Percentiles rank a stretch among this genome's conserved stretches.
These are phyloP conservation scores for Stagonosporopsis cucurbitacearum DNA, from an alignment of 2,329 filamentous ascomycete genomes.

Conservation along the genomic window DNA sequence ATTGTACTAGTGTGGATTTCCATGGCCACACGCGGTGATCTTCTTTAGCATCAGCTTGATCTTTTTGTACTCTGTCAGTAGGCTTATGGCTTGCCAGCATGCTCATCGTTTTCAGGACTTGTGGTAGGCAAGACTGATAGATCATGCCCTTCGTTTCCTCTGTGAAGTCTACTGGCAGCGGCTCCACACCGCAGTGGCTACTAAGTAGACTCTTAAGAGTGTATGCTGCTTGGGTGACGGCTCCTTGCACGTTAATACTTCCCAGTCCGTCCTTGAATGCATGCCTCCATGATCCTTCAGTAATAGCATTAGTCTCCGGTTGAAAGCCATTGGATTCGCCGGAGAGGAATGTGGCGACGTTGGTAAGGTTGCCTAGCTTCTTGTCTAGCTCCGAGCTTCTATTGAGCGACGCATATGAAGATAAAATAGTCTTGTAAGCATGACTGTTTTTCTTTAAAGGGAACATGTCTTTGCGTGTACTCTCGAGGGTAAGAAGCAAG, in stretches of 20 bases:
- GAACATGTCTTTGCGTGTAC: conserved; percentile 27
- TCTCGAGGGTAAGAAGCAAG: conserved; percentile 24
- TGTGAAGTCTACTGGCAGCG: conserved; percentile 25
- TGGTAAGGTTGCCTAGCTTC: conserved; percentile 18
- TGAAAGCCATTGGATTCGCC: conserved; percentile 19
- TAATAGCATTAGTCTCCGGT: background rate
- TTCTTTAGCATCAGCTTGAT: background rate
- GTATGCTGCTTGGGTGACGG: conserved; percentile 26
- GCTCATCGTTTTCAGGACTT: conserved; percentile 19
- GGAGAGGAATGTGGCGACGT: conserved; percentile 19
- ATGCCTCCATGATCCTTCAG: conserved; percentile 12
- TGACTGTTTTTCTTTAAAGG: conserved; percentile 23
- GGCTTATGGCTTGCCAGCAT: background rate
- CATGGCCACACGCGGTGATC: conserved; percentile 10
- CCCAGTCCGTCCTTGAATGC: conserved; percentile 24
- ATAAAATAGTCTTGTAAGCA: conserved; percentile 20
- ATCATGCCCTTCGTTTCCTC: conserved; percentile 23
- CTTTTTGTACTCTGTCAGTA: background rate
- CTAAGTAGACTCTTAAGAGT: conserved; percentile 26
- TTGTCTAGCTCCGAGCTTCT: conserved; percentile 14
- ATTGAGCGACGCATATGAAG: conserved; percentile 15
- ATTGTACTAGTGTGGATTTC: conserved; percentile 20
- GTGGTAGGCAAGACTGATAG: conserved; percentile 24
- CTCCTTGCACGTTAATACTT: conserved; percentile 24
- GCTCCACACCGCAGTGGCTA: conserved; percentile 27